A percentile compares a stretch with the other conserved stretches of the same genome.
Conservation (phyloP, 2,329 filamentous ascomycete species). For the Alternaria novae-zelandiae region DNA sequence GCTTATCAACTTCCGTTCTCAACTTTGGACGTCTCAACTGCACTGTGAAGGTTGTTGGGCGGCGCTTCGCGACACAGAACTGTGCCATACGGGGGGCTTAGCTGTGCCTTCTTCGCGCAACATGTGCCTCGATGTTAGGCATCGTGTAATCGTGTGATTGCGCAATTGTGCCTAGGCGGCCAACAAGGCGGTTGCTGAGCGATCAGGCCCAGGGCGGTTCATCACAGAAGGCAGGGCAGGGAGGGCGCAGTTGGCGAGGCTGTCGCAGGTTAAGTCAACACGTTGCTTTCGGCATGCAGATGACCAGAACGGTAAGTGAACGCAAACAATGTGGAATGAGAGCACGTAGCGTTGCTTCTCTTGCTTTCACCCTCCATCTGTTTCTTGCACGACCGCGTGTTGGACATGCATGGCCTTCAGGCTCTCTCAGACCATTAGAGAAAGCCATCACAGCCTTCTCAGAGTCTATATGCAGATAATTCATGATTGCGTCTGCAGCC, state of each 20-base stretch:
- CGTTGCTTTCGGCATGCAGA: not conserved
- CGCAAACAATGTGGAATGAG: not conserved
- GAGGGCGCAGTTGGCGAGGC: constrained; percentile 6
- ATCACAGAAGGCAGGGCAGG: not conserved
- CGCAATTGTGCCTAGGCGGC: not conserved
- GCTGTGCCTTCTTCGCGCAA: constrained; percentile 3
- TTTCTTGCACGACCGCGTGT: not conserved
- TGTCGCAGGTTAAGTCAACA: not conserved
- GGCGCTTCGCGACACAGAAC: constrained; percentile 7
- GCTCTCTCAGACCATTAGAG: not conserved
- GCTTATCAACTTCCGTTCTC: not conserved
- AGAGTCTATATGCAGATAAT: not conserved
- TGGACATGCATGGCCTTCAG: not conserved
- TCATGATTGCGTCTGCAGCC: not conserved
- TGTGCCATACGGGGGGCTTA: constrained; percentile 4
- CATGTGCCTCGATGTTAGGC: not conserved
- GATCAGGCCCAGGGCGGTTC: not conserved
- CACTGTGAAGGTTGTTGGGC: not conserved
- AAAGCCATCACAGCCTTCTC: not conserved
- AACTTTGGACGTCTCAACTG: not conserved
- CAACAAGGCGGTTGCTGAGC: not conserved
- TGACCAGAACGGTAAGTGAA: not conserved
- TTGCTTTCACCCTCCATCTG: not conserved
- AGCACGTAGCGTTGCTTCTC: not conserved
- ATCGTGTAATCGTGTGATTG: not conserved